Percentiles rank a stretch among this genome's conserved stretches.
phyloP scores from a whole-genome alignment of 768 basidiomycete species.

The Cyathus striatus region DNA sequence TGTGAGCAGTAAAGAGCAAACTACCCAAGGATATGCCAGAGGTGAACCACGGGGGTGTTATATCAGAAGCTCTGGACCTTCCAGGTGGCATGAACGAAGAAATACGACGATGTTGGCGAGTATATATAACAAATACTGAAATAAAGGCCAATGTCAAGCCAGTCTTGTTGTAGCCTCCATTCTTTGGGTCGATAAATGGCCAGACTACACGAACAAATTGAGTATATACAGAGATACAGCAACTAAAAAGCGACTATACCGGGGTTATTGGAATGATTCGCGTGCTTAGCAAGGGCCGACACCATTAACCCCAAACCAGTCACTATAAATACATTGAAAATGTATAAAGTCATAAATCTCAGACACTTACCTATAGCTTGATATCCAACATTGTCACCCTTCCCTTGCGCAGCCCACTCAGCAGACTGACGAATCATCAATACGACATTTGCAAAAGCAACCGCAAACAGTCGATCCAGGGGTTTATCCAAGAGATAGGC shows the following conservation, averaged over 20 bases:
- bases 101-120: no score
- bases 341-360: not conserved
- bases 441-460: slow-evolving; percentile 48
- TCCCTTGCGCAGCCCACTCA: slow-evolving; percentile 40
- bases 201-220: slow-evolving; percentile 45
- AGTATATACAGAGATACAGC: slow-evolving; percentile 3
- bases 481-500: slow-evolving; percentile 51
- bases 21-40: slow-evolving; percentile 58
- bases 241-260: slow-evolving; percentile 27
- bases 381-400: slow-evolving; percentile 28
- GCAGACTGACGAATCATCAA: slow-evolving; percentile 46
- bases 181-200: slow-evolving; percentile 64
- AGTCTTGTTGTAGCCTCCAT: slow-evolving; percentile 66
- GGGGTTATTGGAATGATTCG: slow-evolving; percentile 80
- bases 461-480: slow-evolving; percentile 47
- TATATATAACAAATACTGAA: slow-evolving; percentile 52
- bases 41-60: slow-evolving; percentile 8
- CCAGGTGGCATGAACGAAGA: no score
- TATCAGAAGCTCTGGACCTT: slow-evolving; percentile 5
- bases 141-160: slow-evolving; percentile 55
- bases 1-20: slow-evolving; percentile 68
- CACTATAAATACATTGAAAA: slow-evolving; percentile 32
- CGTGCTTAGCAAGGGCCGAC: slow-evolving; percentile 67
- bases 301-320: slow-evolving; percentile 61
- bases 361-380: slow-evolving; percentile 41